These are phyloP conservation scores for Talaromyces sp. DNA, from an alignment of 2,329 filamentous ascomycete species.

Conservation along the genomic window DNA sequence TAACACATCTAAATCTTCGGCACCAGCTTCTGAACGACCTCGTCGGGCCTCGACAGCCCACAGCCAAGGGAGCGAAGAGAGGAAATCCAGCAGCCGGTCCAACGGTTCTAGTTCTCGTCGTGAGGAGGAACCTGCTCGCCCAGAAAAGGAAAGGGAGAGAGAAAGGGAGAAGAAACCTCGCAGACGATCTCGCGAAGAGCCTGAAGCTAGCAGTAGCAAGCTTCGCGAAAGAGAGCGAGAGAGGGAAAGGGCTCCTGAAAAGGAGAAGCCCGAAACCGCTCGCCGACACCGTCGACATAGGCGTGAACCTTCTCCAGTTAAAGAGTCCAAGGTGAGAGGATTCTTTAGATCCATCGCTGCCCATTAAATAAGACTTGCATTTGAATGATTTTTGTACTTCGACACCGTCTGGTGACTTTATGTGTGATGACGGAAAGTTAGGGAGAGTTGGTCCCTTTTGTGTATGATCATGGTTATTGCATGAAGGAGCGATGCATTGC, in stretches of 20 bases:
- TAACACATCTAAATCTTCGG: constrained; percentile 37
- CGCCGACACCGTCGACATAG: constrained; percentile 30
- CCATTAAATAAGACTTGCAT: constrained; percentile 10
- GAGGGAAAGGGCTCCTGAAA: constrained; percentile 20
- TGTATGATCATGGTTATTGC: constrained; percentile 22
- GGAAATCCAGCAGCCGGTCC: constrained; percentile 25
- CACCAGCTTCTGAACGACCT: constrained; percentile 32
- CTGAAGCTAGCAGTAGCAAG: constrained; percentile 11
- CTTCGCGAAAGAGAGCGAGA: constrained; percentile 11
- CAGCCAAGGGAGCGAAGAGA: constrained; percentile 31
- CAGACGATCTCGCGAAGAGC: constrained; percentile 7
- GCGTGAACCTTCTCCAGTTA: constrained; percentile 32
- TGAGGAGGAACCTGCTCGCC: constrained; percentile 31
- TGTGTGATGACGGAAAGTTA: constrained; percentile 1
- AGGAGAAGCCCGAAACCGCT: background rate
- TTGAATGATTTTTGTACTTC: constrained; percentile 8
- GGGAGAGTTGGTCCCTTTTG: constrained; percentile 7
- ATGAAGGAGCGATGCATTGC: constrained; percentile 29
- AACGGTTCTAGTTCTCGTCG: constrained; percentile 32
- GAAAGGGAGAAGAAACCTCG: constrained; percentile 19
- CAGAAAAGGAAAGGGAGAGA: constrained; percentile 19
- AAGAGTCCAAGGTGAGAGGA: constrained; percentile 34
- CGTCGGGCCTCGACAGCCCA: constrained; percentile 36
- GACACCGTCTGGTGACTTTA: constrained; percentile 4
- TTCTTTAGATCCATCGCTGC: constrained; percentile 34